Conservation (phyloP, 2,329 filamentous ascomycete species). For the Fusarium sp. region DNA sequence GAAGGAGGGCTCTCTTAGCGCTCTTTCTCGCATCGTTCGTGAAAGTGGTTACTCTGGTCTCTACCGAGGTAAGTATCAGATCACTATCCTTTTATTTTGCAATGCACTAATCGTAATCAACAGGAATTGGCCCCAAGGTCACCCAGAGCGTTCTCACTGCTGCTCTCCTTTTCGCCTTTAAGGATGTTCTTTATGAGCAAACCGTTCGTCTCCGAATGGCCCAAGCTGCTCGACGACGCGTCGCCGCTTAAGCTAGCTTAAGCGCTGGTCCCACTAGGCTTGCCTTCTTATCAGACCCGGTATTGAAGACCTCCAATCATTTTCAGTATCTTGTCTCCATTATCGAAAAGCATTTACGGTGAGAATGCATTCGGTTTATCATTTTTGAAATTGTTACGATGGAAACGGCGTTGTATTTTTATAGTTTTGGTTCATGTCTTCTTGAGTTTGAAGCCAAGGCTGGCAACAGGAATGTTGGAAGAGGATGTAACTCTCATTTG, state of each 20-base stretch:
- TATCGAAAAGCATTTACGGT: slow-evolving; percentile 26
- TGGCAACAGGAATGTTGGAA: slow-evolving; percentile 10
- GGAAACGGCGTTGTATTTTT: slow-evolving; percentile 28
- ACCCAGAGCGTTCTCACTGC: slow-evolving; percentile 97
- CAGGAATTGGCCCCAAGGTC: slow-evolving; percentile 95
- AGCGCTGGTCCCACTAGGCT: slow-evolving; percentile 1
- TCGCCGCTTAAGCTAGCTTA: slow-evolving; percentile 46
- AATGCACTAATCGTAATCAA: slow-evolving; percentile 20
- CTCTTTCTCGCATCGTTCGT: slow-evolving; percentile 80
- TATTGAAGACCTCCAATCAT: slow-evolving; percentile 6
- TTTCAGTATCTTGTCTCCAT: slow-evolving; percentile 10
- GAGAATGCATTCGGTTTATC: slow-evolving; percentile 21
- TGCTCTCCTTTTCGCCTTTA: slow-evolving; percentile 96
- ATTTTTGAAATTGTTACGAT: slow-evolving; percentile 19
- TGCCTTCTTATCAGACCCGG: slow-evolving; percentile 12
- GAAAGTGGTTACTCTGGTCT: slow-evolving; percentile 93
- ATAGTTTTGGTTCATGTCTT: slow-evolving; percentile 5
- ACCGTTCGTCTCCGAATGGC: slow-evolving; percentile 72
- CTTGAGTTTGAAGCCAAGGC: slow-evolving; percentile 8
- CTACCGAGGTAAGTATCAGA: slow-evolving; percentile 79
- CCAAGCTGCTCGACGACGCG: slow-evolving; percentile 54
- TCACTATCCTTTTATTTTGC: neutral
- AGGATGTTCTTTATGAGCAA: slow-evolving; percentile 92
- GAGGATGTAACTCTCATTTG: slow-evolving; percentile 37
- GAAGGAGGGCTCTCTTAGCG: slow-evolving; percentile 82